These are phyloP conservation scores for Epichloe hybrida DNA, from an alignment of 2,329 filamentous ascomycete genomes.

Conservation along the genomic window DNA sequence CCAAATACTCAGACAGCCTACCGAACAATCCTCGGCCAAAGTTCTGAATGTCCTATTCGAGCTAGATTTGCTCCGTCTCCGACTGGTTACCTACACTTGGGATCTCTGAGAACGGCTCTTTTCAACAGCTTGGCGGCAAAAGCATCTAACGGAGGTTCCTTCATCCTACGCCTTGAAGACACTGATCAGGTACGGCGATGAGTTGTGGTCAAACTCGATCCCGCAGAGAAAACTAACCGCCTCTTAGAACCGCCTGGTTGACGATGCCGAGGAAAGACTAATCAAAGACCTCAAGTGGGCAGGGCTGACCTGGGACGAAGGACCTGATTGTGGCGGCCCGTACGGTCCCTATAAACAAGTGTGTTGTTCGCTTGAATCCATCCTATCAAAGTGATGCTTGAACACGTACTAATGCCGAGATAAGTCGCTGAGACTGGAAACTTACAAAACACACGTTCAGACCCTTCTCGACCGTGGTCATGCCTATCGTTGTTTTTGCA, in stretches of 20 bases:
- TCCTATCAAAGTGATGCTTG: not conserved
- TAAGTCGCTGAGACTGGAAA: slow-evolving; percentile 67
- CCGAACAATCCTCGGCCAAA: slow-evolving; percentile 21
- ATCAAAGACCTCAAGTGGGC: slow-evolving; percentile 78
- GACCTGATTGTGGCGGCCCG: slow-evolving; percentile 66
- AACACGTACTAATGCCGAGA: not conserved
- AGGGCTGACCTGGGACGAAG: slow-evolving; percentile 87
- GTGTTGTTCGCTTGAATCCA: slow-evolving; percentile 11
- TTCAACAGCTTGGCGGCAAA: slow-evolving; percentile 90
- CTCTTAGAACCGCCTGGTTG: slow-evolving; percentile 61
- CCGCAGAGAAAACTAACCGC: not conserved
- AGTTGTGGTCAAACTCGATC: not conserved
- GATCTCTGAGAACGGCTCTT: slow-evolving; percentile 82
- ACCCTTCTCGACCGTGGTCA: slow-evolving; percentile 54
- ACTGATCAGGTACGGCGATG: slow-evolving; percentile 64
- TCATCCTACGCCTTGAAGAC: slow-evolving; percentile 84
- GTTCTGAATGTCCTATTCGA: slow-evolving; percentile 39
- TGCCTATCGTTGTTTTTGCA: slow-evolving; percentile 92
- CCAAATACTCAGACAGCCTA: slow-evolving; percentile 1
- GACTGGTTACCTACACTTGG: slow-evolving; percentile 85
- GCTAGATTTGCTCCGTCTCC: slow-evolving; percentile 89
- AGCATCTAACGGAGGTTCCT: slow-evolving; percentile 68
- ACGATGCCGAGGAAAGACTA: slow-evolving; percentile 64
- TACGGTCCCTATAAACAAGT: slow-evolving; percentile 81
- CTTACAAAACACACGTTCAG: slow-evolving; percentile 61